Evolutionary conservation across 306 rosid genomes (phyloP), one percentile per base, ranked within the genome.

Genomic region (Citrullus colocynthis): DNA sequence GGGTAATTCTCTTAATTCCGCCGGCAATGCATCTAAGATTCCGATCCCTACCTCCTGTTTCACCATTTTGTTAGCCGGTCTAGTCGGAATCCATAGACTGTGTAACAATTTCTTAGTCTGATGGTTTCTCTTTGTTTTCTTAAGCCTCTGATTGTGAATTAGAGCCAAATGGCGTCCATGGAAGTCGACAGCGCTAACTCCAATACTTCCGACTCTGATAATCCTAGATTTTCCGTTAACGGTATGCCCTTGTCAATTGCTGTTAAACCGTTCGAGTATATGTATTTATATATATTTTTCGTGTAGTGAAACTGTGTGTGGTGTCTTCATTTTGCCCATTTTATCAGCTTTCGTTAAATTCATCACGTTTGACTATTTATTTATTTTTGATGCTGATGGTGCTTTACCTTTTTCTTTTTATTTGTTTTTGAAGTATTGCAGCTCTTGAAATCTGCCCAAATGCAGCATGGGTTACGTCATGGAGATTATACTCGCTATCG

Each of bases 401-500:
- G 48, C n/a, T 5, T 74, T 34, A 49, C 30, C 8, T 48, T 52
- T 49, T 10, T 16, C 14, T 9, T 70, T 49, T 52, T 52, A 30
- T 74, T 74, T 32, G 48, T 32, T 74, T 72, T 52, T 4, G 36
- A 45, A 94, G 98, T 94, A 28, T 72, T 95, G 89, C 98, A 90
- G 91, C 96, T 95, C 77, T 81, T 95, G 83, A 95, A 95, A 86
- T 90, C 97, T 20, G 96, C 97, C 42, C 98, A 92, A 85, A 89
- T 92, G 98, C 98, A 92, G 81, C 98, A 95, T 55, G 98, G 98
- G 12, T 82, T 95, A 87, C 90, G 98, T 28, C 96, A 90, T 6
- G 95, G 97, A 24, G 97, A 92, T 81, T 95, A 95, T 83, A 87
- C 97, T 79, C 98, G 96, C 79, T 92, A 95, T 78, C 88, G 98